Conservation (phyloP, 805 yeast species). For the Pichia heedii region DNA sequence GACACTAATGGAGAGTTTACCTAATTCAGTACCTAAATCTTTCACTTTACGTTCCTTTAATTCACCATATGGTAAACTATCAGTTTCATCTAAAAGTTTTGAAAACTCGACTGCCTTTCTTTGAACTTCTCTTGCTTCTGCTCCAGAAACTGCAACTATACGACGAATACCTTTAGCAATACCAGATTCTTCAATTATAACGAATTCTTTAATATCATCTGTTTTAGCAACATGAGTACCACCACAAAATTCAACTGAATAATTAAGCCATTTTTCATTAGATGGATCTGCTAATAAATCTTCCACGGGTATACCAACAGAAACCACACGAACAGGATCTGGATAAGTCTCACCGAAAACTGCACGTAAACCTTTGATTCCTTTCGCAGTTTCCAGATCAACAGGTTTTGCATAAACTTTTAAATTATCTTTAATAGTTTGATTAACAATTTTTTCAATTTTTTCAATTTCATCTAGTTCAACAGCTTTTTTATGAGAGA, state of each 20-base stretch:
- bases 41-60: conserved; percentile 76
- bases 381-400: conserved; percentile 58
- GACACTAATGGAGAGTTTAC: conserved; percentile 74
- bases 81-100: conserved; percentile 48
- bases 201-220: conserved; percentile 85
- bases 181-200: conserved; percentile 89
- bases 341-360: conserved; percentile 99
- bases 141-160: conserved; percentile 93
- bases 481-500: conserved; percentile 85
- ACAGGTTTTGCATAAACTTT: conserved; percentile 81
- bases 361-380: conserved; percentile 84
- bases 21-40: conserved; percentile 74
- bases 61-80: conserved; percentile 59
- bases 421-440: conserved; percentile 60
- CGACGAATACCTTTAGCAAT: conserved; percentile 98
- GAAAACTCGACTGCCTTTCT: conserved; percentile 68
- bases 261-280: conserved; percentile 63
- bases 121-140: conserved; percentile 85
- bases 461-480: conserved; percentile 58
- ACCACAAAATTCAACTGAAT: conserved; percentile 95
- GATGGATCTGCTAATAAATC: conserved; percentile 65
- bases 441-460: conserved; percentile 69
- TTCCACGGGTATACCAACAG: conserved; percentile 86
- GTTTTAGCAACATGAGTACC: conserved; percentile 96
- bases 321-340: conserved; percentile 96